phyloP scores from a whole-genome alignment of 2,329 filamentous ascomycete genomes.

The Aspergillus pseudoterreus region DNA sequence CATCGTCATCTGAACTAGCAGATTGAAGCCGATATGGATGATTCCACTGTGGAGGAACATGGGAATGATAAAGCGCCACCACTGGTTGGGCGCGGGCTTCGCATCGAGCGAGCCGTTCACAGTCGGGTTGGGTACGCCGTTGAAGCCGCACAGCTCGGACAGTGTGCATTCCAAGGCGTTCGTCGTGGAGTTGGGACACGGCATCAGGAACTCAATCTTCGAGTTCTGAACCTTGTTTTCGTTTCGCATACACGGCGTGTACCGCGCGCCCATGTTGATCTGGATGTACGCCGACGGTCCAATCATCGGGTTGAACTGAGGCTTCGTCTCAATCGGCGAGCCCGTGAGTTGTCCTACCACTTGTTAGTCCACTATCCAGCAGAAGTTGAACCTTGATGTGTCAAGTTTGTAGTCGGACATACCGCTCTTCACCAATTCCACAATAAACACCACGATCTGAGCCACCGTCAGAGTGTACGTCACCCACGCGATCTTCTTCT shows the following conservation, averaged over 20 bases:
- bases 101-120: slow-evolving; percentile 50
- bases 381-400: too few relatives aligned
- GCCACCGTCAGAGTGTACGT: slow-evolving; percentile 74
- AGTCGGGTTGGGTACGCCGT: slow-evolving; percentile 66
- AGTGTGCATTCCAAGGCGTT: slow-evolving; percentile 64
- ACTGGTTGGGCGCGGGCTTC: slow-evolving; percentile 74
- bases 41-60: slow-evolving; percentile 95
- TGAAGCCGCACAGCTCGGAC: slow-evolving; percentile 78
- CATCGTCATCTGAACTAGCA: slow-evolving; percentile 84
- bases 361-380: slow-evolving; percentile 5
- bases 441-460: slow-evolving; percentile 84
- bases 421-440: slow-evolving; percentile 81
- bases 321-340: slow-evolving; percentile 65
- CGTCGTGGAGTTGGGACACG: slow-evolving; percentile 76
- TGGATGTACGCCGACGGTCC: slow-evolving; percentile 85
- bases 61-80: slow-evolving; percentile 92
- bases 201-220: slow-evolving; percentile 51
- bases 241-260: slow-evolving; percentile 91
- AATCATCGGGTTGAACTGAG: slow-evolving; percentile 94
- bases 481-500: slow-evolving; percentile 67
- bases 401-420: slow-evolving; percentile 30
- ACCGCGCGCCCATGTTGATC: slow-evolving; percentile 96
- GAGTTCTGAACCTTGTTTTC: slow-evolving; percentile 40
- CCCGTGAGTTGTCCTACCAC: slow-evolving; percentile 67
- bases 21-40: slow-evolving; percentile 93